These are phyloP conservation scores for Letharia columbiana DNA, from an alignment of 495 filamentous ascomycete genomes.

Conservation along the genomic window DNA sequence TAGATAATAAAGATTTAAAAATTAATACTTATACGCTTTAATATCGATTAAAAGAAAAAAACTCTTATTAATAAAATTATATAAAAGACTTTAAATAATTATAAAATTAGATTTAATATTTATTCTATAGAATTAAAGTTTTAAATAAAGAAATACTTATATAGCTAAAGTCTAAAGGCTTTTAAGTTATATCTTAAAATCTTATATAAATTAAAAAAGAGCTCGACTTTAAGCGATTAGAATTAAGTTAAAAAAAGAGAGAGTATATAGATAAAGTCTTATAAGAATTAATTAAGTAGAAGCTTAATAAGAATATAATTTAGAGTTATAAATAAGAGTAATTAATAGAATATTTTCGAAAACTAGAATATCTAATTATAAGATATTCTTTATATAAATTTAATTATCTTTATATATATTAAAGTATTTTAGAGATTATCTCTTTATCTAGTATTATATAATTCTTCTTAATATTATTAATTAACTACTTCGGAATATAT, in stretches of 20 bases:
- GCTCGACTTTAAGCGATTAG: neutral
- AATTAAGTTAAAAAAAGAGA: neutral
- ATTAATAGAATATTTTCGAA: slow-evolving; percentile 1
- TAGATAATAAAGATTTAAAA: neutral
- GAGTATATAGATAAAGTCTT: neutral
- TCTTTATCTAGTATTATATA: neutral
- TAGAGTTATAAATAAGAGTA: neutral
- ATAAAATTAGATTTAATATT: neutral
- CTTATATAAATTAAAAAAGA: neutral
- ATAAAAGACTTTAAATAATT: neutral
- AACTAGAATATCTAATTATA: neutral
- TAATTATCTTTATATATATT: neutral
- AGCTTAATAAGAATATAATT: neutral
- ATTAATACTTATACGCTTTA: neutral
- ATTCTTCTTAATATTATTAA: neutral
- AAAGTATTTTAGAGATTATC: neutral
- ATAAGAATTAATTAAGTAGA: neutral
- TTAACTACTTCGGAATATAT: neutral
- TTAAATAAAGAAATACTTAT: neutral
- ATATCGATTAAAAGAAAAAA: neutral
- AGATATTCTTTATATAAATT: neutral
- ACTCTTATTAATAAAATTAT: neutral
- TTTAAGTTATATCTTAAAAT: neutral
- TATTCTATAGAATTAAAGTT: neutral
- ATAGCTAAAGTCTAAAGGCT: neutral